Base-by-base conservation (phyloP, 2,329 filamentous ascomycete genomes). In the Emericellopsis cladophorae region DNA sequence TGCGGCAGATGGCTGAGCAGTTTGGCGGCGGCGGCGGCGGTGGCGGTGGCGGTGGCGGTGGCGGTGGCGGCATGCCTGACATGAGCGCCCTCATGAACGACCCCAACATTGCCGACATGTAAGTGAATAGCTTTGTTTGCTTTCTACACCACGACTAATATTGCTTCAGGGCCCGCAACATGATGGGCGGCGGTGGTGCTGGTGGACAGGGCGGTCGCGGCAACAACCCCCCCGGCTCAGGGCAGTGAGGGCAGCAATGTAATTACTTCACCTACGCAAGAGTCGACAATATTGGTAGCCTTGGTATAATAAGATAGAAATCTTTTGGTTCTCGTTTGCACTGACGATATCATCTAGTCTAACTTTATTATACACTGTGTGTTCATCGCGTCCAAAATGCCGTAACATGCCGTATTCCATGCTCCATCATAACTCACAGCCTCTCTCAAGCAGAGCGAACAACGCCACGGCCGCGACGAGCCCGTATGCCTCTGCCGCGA, bases 81-180 rank as follows among this genome's bases (percentile, higher is more conserved):
- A 68, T 96, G 55, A 72, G 74, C 42, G 72, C 73, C 48, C 67
- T 98, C 61, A 95, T 98, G 92, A 82, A 79, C 48, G 92, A 98
- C 58, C 92, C 92, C 37, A 84, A 67, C 58, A 82, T 98, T 61
- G 86, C 87, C 36, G 87, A 95, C 44, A 88, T 96, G 89, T 93
- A 65, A 84, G 84, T 9, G 2, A 15, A 16, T 29, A 16, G 7
- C 11, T 22, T 22, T 33, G 33, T 33, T 16, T 36, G 40, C 15
- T 22, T 21, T 15, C 7, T 15, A 10, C 21, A 14, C 21, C 18
- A 3, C 18, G n/a, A 16, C 10, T 37, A 21, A 33, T 23, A 4
- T 23, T 36, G 16, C 23, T 8, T 1, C 14, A 68, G 65, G 64
- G 66, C 66, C 11, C 58, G 64, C 21, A 61, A 59, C 44, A 65